phyloP scores from a whole-genome alignment of 1,139 yeast genomes.

The Spathaspora jeffriesii region DNA sequence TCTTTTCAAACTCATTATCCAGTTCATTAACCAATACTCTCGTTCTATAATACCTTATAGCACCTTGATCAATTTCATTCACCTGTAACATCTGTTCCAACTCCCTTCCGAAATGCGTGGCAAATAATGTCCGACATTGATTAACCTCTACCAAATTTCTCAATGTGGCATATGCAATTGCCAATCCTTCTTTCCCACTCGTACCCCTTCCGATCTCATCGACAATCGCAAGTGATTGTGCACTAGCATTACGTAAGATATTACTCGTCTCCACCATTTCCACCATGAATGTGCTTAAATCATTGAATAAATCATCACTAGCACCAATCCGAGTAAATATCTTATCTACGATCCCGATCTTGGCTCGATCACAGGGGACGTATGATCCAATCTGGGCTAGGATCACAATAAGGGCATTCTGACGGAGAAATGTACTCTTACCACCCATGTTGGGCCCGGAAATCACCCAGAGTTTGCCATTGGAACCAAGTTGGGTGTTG shows the following conservation, averaged over 20 bases:
- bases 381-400: slow-evolving; percentile 89
- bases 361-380: slow-evolving; percentile 79
- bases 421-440: slow-evolving; percentile 86
- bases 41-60: slow-evolving; percentile 53
- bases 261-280: slow-evolving; percentile 96
- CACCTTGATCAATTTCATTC: slow-evolving; percentile 25
- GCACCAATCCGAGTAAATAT: slow-evolving; percentile 91
- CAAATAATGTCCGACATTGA: slow-evolving; percentile 79
- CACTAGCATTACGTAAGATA: slow-evolving; percentile 76
- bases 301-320: slow-evolving; percentile 84
- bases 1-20: slow-evolving; percentile 12
- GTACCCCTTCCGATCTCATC: slow-evolving; percentile 99
- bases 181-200: slow-evolving; percentile 83
- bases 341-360: slow-evolving; percentile 79
- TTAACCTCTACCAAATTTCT: slow-evolving; percentile 55
- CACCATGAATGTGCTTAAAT: slow-evolving; percentile 94
- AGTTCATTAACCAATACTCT: slow-evolving; percentile 28
- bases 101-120: slow-evolving; percentile 90
- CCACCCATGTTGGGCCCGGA: slow-evolving; percentile 99
- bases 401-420: slow-evolving; percentile 80
- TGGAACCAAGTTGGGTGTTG: slow-evolving; percentile 39
- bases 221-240: slow-evolving; percentile 76
- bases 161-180: slow-evolving; percentile 85
- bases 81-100: slow-evolving; percentile 34
- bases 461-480: slow-evolving; percentile 60